phyloP scores from a whole-genome alignment of 2,329 filamentous ascomycete species.

The Penicillium sp. region DNA sequence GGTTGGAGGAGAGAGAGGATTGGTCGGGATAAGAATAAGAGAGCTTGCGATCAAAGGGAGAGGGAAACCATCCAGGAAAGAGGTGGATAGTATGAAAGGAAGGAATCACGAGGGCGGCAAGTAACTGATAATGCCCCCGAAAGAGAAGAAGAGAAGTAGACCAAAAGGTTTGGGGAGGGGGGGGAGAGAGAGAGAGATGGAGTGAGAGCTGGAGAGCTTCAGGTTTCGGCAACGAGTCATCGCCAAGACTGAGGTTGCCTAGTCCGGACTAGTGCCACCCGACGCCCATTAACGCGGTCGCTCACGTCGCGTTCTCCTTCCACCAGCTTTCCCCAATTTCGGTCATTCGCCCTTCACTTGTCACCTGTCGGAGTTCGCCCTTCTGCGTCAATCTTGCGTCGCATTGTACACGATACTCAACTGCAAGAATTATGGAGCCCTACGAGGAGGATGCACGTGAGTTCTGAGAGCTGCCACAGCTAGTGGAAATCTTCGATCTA shows the following conservation, averaged over 20 bases:
- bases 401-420: slow-evolving; percentile 1
- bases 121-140: neutral
- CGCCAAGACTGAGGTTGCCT: slow-evolving; percentile 26
- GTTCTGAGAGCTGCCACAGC: slow-evolving; percentile 10
- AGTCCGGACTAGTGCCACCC: slow-evolving; percentile 27
- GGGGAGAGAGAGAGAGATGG: neutral
- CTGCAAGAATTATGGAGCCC: slow-evolving; percentile 33
- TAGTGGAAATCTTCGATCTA: slow-evolving; percentile 24
- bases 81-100: neutral
- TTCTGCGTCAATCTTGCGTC: neutral
- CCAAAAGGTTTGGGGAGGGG: neutral
- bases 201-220: neutral
- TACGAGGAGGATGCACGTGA: slow-evolving; percentile 40
- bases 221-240: slow-evolving; percentile 16
- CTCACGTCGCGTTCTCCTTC: slow-evolving; percentile 21
- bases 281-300: slow-evolving; percentile 42
- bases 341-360: slow-evolving; percentile 2
- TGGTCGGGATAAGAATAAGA: slow-evolving; percentile 5
- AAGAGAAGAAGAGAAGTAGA: neutral
- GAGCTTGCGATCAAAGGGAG: slow-evolving; percentile 15
- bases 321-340: slow-evolving; percentile 9
- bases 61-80: neutral
- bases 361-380: neutral
- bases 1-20: neutral
- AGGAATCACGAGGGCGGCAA: neutral